Conservation (phyloP, 2,329 filamentous ascomycete genomes). For the Grosmannia serpens region DNA sequence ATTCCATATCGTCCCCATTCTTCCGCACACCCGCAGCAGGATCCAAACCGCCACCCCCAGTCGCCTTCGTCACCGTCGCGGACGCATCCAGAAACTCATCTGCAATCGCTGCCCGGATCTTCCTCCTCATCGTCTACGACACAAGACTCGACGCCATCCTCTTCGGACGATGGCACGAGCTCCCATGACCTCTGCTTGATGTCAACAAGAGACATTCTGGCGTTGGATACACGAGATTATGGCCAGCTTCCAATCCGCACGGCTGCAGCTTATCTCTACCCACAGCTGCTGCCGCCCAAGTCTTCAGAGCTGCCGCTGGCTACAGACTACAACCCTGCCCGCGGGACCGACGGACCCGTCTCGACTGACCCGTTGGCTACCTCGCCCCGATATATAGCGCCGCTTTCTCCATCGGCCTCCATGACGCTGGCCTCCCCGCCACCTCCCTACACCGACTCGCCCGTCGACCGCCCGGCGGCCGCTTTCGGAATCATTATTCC, state of each 20-base stretch:
- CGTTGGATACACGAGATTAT: slow-evolving; percentile 26
- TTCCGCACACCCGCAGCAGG: slow-evolving; percentile 9
- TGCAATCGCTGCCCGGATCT: background rate
- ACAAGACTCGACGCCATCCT: background rate
- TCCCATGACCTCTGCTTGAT: slow-evolving; percentile 33
- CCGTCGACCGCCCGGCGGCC: background rate
- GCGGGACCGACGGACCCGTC: background rate
- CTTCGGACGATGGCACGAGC: slow-evolving; percentile 22
- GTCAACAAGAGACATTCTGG: slow-evolving; percentile 42
- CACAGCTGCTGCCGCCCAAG: slow-evolving; percentile 9
- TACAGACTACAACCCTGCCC: too few relatives aligned
- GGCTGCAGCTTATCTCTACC: slow-evolving; percentile 29
- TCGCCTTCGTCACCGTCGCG: background rate
- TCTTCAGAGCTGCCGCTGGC: background rate
- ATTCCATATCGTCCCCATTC: slow-evolving; percentile 10
- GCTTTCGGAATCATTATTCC: slow-evolving; percentile 12
- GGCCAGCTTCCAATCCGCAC: slow-evolving; percentile 30
- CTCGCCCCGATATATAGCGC: slow-evolving; percentile 29
- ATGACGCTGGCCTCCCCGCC: slow-evolving; percentile 14
- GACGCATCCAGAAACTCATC: too few relatives aligned
- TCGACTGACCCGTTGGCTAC: slow-evolving; percentile 16
- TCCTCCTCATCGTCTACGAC: slow-evolving; percentile 1
- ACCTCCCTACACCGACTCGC: background rate
- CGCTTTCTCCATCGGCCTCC: slow-evolving; percentile 16
- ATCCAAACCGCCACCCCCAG: background rate